phyloP scores from a whole-genome alignment of 2,329 filamentous ascomycete genomes.

The Alternaria tenuissima region DNA sequence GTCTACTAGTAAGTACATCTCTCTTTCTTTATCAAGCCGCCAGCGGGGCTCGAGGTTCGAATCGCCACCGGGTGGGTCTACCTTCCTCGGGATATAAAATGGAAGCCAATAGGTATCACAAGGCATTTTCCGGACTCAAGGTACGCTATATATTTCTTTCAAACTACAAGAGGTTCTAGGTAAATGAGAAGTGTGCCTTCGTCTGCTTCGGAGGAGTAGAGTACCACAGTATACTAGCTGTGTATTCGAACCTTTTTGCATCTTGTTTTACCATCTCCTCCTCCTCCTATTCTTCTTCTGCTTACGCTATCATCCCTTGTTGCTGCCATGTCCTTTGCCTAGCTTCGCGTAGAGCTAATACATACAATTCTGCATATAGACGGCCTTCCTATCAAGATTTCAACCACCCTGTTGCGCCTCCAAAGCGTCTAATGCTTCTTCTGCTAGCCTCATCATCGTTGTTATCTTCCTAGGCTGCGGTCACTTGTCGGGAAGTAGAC shows the following conservation, averaged over 20 bases:
- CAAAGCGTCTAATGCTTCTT: not conserved
- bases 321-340: not conserved
- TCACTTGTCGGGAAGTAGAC: not conserved
- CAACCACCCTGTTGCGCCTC: not conserved
- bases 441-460: not conserved
- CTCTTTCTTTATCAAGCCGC: not conserved
- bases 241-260: not conserved
- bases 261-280: not conserved
- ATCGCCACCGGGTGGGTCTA: not conserved
- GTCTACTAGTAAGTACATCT: not conserved
- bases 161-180: not conserved
- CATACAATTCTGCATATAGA: not conserved
- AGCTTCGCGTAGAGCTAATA: not conserved
- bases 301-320: not conserved
- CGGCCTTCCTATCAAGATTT: not conserved
- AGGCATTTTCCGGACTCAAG: not conserved
- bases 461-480: not conserved
- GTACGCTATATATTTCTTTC: not conserved
- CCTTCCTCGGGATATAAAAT: not conserved
- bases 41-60: not conserved
- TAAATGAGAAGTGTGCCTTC: not conserved
- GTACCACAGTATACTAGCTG: not conserved
- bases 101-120: not conserved
- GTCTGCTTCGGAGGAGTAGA: not conserved
- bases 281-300: not conserved